Evolutionary conservation across 1,139 yeast genomes (phyloP).

Genomic region (Tardiomyces depauwii): DNA sequence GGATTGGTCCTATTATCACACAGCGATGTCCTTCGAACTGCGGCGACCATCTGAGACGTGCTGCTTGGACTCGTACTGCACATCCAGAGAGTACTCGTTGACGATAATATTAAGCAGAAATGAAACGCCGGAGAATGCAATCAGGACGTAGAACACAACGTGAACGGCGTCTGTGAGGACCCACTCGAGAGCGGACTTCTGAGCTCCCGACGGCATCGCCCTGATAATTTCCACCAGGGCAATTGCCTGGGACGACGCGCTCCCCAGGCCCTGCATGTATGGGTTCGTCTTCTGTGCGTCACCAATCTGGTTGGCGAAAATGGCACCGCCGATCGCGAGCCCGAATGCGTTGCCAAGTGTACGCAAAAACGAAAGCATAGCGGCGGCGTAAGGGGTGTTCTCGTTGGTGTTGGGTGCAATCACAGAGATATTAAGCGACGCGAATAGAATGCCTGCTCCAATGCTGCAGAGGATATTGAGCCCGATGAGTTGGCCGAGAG

Average conservation of each 20-base stretch:
- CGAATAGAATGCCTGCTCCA: conserved; percentile 39
- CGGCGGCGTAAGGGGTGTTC: conserved; percentile 38
- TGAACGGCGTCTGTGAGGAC: conserved; percentile 14
- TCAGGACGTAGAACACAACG: conserved; percentile 12
- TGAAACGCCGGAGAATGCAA: conserved; percentile 14
- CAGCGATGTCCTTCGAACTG: too few species aligned
- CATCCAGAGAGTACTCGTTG: conserved; percentile 17
- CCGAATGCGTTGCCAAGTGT: conserved; percentile 42
- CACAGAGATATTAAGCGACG: conserved; percentile 33
- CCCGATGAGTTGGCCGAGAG: conserved; percentile 38
- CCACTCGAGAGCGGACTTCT: conserved; percentile 7
- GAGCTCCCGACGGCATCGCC: conserved; percentile 9
- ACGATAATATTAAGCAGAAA: conserved; percentile 13
- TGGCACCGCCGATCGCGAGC: conserved; percentile 38
- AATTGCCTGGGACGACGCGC: conserved; percentile 11
- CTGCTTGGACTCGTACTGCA: conserved; percentile 12
- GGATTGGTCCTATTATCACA: too few species aligned
- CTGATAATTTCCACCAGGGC: conserved; percentile 12
- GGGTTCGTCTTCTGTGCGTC: conserved; percentile 6
- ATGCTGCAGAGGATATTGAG: conserved; percentile 42
- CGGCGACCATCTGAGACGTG: conserved; percentile 5
- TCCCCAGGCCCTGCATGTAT: conserved; percentile 7
- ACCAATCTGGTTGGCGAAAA: conserved; percentile 27
- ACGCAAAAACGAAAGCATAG: conserved; percentile 39
- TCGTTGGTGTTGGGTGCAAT: conserved; percentile 43